Evolutionary conservation across 2,329 filamentous ascomycete genomes (phyloP).

Genomic region (Pleurostoma richardsiae): DNA sequence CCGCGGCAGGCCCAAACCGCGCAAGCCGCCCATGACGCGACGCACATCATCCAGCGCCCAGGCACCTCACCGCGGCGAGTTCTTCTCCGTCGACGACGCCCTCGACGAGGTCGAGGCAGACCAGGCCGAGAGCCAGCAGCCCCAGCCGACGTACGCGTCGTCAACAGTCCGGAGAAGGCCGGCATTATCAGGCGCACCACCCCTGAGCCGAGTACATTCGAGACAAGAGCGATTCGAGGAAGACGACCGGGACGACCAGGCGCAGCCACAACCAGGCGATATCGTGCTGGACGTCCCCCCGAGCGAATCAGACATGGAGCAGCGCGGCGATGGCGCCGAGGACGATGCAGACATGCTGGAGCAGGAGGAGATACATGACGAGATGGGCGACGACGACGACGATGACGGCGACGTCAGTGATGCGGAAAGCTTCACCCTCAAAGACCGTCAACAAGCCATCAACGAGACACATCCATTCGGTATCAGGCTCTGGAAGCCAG

Average conservation of each 20-base stretch:
- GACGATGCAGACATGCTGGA: conserved; percentile 23
- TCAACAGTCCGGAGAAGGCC: conserved; percentile 32
- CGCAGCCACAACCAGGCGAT: neutral
- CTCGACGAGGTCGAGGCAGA: conserved; percentile 73
- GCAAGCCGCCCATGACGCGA: conserved; percentile 69
- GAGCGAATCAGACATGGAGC: conserved; percentile 4
- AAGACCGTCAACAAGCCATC: conserved; percentile 94
- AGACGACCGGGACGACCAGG: conserved; percentile 13
- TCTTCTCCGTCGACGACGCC: conserved; percentile 91
- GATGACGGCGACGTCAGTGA: conserved; percentile 77
- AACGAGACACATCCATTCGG: conserved; percentile 98
- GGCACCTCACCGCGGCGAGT: conserved; percentile 72
- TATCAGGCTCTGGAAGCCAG: conserved; percentile 98
- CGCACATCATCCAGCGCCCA: conserved; percentile 67
- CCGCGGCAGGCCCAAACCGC: conserved; percentile 47
- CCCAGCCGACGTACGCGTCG: conserved; percentile 21
- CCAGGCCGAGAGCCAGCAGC: conserved; percentile 41
- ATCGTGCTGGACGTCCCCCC: conserved; percentile 6
- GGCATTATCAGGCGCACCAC: conserved; percentile 15
- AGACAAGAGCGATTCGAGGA: too few species aligned
- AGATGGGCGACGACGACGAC: conserved; percentile 52
- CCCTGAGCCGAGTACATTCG: conserved; percentile 22
- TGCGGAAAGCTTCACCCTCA: conserved; percentile 94
- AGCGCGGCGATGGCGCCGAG: neutral
- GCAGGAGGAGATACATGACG: conserved; percentile 28